Percentiles rank a stretch among this genome's conserved stretches.
Evolutionary conservation across 116 monocot genomes (phyloP).

Genomic region (Papilionanthe hybrid): DNA sequence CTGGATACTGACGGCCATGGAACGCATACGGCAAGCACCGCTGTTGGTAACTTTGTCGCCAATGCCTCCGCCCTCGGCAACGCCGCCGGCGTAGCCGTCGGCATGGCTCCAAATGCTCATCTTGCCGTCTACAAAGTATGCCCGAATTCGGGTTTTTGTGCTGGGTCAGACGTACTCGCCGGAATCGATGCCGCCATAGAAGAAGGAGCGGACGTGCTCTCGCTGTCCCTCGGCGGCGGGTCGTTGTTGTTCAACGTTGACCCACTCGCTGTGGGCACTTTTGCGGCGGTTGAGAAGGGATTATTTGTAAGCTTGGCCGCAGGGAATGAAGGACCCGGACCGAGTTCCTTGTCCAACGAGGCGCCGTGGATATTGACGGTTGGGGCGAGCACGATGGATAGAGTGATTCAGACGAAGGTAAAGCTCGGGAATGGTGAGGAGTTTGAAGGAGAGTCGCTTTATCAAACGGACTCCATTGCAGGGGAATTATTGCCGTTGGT

Average conservation of each 20-base stretch:
- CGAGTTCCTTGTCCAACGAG: constrained; percentile 4
- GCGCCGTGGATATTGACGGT: constrained; percentile 22
- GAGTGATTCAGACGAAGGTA: constrained; percentile 6
- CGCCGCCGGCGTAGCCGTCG: constrained; percentile 3
- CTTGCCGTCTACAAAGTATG: constrained; percentile 17
- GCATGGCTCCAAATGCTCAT: constrained; percentile 15
- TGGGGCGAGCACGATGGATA: constrained; percentile 12
- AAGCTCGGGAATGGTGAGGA: constrained; percentile 5
- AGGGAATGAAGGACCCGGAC: background rate
- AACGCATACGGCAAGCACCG: constrained; percentile 17
- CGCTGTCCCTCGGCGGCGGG: background rate
- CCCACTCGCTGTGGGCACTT: constrained; percentile 5
- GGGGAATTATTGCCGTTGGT: constrained; percentile 2
- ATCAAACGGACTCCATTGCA: background rate
- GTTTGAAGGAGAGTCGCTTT: constrained; percentile 16
- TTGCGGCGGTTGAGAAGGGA: constrained; percentile 8
- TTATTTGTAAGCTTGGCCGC: constrained; percentile 10
- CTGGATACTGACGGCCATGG: constrained; percentile 13
- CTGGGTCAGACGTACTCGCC: constrained; percentile 9
- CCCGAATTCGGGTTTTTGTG: background rate
- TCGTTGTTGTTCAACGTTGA: background rate
- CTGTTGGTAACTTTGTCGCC: constrained; percentile 1
- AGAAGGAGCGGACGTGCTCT: constrained; percentile 14
- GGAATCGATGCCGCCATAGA: constrained; percentile 13
- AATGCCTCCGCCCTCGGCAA: background rate